phyloP scores from a whole-genome alignment of 805 yeast species.

The Saturnispora hagleri region DNA sequence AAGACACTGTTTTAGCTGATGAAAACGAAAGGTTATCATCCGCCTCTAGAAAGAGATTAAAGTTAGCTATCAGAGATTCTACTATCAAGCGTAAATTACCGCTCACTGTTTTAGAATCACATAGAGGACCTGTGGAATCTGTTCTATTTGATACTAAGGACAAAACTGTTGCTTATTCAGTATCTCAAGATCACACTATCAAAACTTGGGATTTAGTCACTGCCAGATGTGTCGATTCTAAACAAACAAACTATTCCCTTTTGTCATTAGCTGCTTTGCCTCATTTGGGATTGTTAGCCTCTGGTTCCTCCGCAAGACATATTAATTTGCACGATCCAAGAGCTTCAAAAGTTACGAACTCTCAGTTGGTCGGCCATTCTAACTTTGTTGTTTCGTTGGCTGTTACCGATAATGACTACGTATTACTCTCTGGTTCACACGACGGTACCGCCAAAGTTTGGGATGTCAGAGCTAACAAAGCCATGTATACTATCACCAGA shows the following conservation, averaged over 20 bases:
- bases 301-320: constrained; percentile 98
- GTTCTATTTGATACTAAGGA: constrained; percentile 69
- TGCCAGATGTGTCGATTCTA: constrained; percentile 74
- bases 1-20: constrained; percentile 41
- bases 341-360: constrained; percentile 51
- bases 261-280: constrained; percentile 66
- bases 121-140: constrained; percentile 79
- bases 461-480: constrained; percentile 83
- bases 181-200: constrained; percentile 90
- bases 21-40: constrained; percentile 42
- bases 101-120: constrained; percentile 69
- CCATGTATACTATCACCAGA: constrained; percentile 76
- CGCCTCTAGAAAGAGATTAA: constrained; percentile 82
- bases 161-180: constrained; percentile 80
- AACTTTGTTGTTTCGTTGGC: constrained; percentile 81
- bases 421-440: constrained; percentile 84
- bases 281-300: constrained; percentile 60
- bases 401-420: constrained; percentile 68
- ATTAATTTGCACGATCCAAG: constrained; percentile 92
- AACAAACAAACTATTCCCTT: constrained; percentile 77
- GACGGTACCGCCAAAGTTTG: constrained; percentile 93
- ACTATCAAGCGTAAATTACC: constrained; percentile 76
- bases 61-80: constrained; percentile 67
- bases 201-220: constrained; percentile 96
- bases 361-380: constrained; percentile 78